A percentile compares a stretch with the other conserved stretches of the same genome.
Evolutionary conservation across 345 rosid genomes (phyloP).

Genomic region (Dovyalis caffra): DNA sequence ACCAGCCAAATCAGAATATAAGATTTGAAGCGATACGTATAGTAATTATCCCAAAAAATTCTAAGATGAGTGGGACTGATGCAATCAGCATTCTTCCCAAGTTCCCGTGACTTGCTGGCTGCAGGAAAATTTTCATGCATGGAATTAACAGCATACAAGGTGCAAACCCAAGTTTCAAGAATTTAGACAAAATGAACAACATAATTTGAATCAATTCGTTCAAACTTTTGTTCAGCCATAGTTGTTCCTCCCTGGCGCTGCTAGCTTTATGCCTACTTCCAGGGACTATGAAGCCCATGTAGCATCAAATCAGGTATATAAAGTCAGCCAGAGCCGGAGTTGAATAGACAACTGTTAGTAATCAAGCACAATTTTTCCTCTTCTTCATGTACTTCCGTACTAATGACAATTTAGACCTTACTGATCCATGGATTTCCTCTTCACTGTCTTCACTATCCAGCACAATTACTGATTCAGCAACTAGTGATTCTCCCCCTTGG

Average conservation of each 20-base stretch:
- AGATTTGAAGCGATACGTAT: neutral
- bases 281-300: neutral
- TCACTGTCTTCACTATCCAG: slow-evolving; percentile 81
- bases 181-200: neutral
- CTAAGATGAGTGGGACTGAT: neutral
- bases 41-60: neutral
- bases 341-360: neutral
- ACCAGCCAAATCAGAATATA: neutral
- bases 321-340: neutral
- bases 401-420: slow-evolving; percentile 35
- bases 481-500: slow-evolving; percentile 33
- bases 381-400: slow-evolving; percentile 33
- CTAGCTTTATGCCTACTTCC: neutral
- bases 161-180: neutral
- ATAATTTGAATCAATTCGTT: no score
- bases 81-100: neutral
- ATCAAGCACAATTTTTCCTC: slow-evolving; percentile 31
- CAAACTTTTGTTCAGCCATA: no score
- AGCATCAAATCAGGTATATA: neutral
- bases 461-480: slow-evolving; percentile 51
- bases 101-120: neutral
- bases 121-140: no score
- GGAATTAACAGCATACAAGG: no score
- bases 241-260: no score
- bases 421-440: slow-evolving; percentile 39